Evolutionary conservation across 805 yeast genomes (phyloP).

Genomic region (Candida manassasensis): DNA sequence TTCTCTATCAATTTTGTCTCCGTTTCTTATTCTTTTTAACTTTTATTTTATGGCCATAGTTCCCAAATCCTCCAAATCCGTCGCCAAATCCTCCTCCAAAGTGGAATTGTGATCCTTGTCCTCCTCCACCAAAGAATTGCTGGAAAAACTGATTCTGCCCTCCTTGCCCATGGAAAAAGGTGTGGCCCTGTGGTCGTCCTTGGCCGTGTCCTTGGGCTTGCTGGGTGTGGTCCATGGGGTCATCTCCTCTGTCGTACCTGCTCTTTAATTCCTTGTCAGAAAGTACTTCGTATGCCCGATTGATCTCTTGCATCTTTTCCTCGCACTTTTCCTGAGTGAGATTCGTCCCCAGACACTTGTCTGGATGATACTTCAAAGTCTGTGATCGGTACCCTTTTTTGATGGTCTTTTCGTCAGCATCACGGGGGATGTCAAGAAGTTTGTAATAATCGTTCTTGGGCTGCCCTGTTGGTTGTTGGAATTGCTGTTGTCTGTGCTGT

Average conservation of each 20-base stretch:
- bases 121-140: conserved; percentile 11
- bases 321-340: conserved; percentile 66
- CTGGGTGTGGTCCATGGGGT: conserved; percentile 38
- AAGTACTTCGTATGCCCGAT: conserved; percentile 86
- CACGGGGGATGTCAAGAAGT: conserved; percentile 58
- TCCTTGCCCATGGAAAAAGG: conserved; percentile 12
- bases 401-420: conserved; percentile 68
- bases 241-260: conserved; percentile 63
- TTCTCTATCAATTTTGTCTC: too few species aligned
- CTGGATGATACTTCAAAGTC: conserved; percentile 86
- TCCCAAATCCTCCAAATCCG: conserved; percentile 3
- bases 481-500: conserved; percentile 42
- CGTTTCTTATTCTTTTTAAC: conserved; percentile 14
- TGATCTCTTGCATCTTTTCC: conserved; percentile 83
- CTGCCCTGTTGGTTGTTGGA: conserved; percentile 24
- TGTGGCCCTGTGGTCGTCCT: conserved; percentile 9
- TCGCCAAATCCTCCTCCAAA: conserved; percentile 9
- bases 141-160: conserved; percentile 10
- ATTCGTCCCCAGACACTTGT: conserved; percentile 70
- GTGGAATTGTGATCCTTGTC: conserved; percentile 6
- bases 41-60: conserved; percentile 10
- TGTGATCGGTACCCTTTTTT: conserved; percentile 76
- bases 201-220: conserved; percentile 10
- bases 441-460: conserved; percentile 73
- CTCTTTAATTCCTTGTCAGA: conserved; percentile 59